Conservation (phyloP, 208 protist genomes). For the Leishmania tarentolae region DNA sequence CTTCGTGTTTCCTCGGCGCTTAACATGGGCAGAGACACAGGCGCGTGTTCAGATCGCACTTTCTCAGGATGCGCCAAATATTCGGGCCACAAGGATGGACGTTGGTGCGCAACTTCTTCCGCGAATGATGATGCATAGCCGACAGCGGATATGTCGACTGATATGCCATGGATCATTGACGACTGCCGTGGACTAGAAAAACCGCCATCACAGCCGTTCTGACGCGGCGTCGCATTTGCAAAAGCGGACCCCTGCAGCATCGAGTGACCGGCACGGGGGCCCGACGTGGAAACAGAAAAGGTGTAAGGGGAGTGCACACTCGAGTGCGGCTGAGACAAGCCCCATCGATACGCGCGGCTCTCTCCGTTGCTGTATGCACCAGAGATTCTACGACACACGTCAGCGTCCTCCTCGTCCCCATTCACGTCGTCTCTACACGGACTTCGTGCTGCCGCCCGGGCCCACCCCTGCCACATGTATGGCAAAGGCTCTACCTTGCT, state of each 20-base stretch:
- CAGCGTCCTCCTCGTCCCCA: background rate
- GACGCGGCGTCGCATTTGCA: background rate
- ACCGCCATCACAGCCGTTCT: background rate
- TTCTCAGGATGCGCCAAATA: background rate
- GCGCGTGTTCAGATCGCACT: background rate
- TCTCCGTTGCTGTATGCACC: background rate
- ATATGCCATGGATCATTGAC: background rate
- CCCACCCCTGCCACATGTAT: background rate
- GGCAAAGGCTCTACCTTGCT: background rate
- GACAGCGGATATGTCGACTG: background rate
- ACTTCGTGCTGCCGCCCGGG: background rate
- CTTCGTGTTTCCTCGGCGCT: background rate
- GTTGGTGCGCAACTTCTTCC: background rate
- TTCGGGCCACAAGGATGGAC: background rate
- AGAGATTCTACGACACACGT: background rate
- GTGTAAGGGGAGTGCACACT: background rate
- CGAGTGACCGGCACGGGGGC: background rate
- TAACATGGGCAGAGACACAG: background rate
- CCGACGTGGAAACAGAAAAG: slow-evolving; percentile 9
- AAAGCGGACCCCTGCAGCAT: background rate
- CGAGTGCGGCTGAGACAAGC: background rate
- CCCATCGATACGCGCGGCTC: background rate
- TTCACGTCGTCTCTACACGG: background rate
- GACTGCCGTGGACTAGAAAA: background rate
- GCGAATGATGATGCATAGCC: background rate